Conservation (phyloP, 2,329 filamentous ascomycete species). For the Colletotrichum sp. region DNA sequence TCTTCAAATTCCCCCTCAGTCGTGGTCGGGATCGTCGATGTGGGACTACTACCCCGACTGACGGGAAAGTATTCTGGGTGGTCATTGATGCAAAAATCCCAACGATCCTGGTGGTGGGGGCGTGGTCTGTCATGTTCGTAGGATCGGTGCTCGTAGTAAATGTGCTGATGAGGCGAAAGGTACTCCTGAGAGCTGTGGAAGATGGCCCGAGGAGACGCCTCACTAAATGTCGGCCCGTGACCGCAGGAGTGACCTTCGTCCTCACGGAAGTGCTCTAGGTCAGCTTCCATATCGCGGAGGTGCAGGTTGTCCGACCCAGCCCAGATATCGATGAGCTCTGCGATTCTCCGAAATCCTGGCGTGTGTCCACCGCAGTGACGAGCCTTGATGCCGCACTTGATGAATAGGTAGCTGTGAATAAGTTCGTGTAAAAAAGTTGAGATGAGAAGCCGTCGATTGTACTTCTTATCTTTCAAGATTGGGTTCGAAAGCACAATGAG, state of each 20-base stretch:
- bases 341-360: constrained; percentile 62
- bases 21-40: constrained; percentile 3
- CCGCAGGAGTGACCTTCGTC: constrained; percentile 22
- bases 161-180: constrained; percentile 5
- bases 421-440: constrained; percentile 71
- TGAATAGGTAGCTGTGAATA: constrained; percentile 70
- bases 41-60: constrained; percentile 10
- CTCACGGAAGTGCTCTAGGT: constrained; percentile 58
- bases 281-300: constrained; percentile 65
- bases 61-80: constrained; percentile 6
- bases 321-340: constrained; percentile 65
- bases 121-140: background rate
- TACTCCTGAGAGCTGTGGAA: constrained; percentile 2
- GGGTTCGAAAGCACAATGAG: constrained; percentile 65
- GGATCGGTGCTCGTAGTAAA: background rate
- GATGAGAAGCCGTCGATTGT: constrained; percentile 65
- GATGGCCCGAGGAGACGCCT: constrained; percentile 2
- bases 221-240: constrained; percentile 11
- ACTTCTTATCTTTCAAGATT: constrained; percentile 59
- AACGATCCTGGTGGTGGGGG: constrained; percentile 5
- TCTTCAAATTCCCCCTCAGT: constrained; percentile 4
- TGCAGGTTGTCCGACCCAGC: constrained; percentile 59
- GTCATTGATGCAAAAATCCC: constrained; percentile 21
- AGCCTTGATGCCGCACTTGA: constrained; percentile 64
- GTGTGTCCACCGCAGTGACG: constrained; percentile 64